A percentile compares a stretch with the other conserved stretches of the same genome.
Evolutionary conservation across 2,329 filamentous ascomycete genomes (phyloP).

Genomic region (Xylariales sp.): DNA sequence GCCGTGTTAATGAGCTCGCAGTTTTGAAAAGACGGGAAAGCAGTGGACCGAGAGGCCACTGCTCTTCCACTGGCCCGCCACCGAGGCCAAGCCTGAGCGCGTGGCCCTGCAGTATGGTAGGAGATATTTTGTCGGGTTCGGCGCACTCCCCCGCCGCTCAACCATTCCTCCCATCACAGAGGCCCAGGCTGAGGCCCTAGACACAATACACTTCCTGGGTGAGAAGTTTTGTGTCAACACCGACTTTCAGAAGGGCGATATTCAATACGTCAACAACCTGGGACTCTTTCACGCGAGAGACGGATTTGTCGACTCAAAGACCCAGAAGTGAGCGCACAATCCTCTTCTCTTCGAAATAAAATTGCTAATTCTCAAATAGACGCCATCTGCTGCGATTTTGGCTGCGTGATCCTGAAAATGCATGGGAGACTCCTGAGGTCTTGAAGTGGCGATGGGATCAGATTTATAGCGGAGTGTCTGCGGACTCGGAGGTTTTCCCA

Average conservation of each 20-base stretch:
- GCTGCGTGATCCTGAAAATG: constrained; percentile 43
- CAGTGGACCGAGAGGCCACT: constrained; percentile 47
- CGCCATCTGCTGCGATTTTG: constrained; percentile 46
- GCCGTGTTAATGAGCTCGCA: constrained; percentile 16
- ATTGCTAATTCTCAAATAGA: constrained; percentile 15
- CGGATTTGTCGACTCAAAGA: constrained; percentile 38
- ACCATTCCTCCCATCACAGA: constrained; percentile 53
- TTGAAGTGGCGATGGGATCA: constrained; percentile 45
- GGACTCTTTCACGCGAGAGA: constrained; percentile 49
- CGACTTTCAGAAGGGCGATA: constrained; percentile 45
- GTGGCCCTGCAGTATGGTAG: constrained; percentile 58
- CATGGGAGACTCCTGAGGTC: constrained; percentile 41
- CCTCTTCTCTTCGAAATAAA: no score
- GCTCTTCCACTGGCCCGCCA: constrained; percentile 50
- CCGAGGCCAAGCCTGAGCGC: constrained; percentile 40
- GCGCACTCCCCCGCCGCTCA: constrained; percentile 45
- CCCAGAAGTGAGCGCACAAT: constrained; percentile 36
- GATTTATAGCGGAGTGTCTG: constrained; percentile 47
- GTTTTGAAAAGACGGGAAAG: constrained; percentile 44
- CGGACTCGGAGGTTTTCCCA: constrained; percentile 51
- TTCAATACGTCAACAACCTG: constrained; percentile 53
- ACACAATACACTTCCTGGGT: constrained; percentile 45
- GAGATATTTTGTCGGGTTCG: constrained; percentile 54
- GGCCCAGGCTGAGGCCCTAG: constrained; percentile 48
- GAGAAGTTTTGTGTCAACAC: constrained; percentile 40